Base-by-base conservation (phyloP, 257 asterid species). In the Ehretia macrophylla region DNA sequence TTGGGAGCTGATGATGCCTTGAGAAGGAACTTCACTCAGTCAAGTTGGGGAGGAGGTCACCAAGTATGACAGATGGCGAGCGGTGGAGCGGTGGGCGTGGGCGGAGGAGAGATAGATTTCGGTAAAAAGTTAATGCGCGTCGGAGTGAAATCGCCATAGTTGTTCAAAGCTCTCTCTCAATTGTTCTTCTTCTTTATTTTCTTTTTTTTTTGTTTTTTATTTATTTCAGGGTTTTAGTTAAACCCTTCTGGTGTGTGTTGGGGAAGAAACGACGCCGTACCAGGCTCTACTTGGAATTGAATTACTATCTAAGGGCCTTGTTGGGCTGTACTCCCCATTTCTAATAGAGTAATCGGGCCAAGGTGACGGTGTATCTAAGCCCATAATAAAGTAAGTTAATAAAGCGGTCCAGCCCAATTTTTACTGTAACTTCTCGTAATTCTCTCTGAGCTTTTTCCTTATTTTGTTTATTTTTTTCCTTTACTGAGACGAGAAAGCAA, bases 111-210 rank as follows among this genome's bases (percentile, higher is more conserved):
- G 60, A 65, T 10, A 82, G 5, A 47, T 23, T 68, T 39, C 55
- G 70, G 59, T 68, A 85, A 51, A 81, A 70, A 47, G 66, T 17
- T n/a, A 89, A 54, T 60, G 92, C 82, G 56, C 95, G 85, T 52
- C 91, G 74, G 14, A 78, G 62, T 18, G 69, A 68, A 55, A 72
- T 68, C 73, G 87, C 83, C 95, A 88, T 88, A 48, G 68, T 20
- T 59, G 49, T 14, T 57, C 19, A 32, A 19, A 20, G 40, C 47
- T 45, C 20, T 11, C 22, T n/a, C n/a, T n/a, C n/a, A n/a, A n/a
- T n/a, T n/a, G n/a, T 1, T 49, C 10, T 20, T 37, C 14, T 20
- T 37, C 11, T 32, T n/a, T 20, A 38, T 21, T 1, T 50, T 46
- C 39, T 12, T n/a, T 14, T 5, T 17, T 17, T 35, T 32, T n/a